Base-by-base conservation (phyloP, 768 basidiomycete genomes). In the Russula griseocarnosa region DNA sequence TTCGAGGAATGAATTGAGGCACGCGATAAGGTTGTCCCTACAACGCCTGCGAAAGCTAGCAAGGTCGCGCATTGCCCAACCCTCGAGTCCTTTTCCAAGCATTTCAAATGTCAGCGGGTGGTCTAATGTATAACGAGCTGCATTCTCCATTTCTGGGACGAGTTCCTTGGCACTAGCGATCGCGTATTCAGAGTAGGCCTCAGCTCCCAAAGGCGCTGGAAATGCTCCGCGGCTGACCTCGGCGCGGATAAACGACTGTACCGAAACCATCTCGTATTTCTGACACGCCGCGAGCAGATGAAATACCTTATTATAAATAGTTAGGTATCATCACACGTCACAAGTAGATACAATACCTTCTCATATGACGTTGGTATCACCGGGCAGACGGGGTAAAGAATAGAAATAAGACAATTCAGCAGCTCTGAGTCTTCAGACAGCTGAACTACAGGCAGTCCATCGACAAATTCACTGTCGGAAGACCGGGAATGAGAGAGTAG, bases 211-310 rank as follows among this genome's bases (percentile, higher is more conserved):
- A 6, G 26, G 49, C 49, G 26, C 49, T 13, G 49, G 49, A 50
- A 28, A 50, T 26, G 14, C 26, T 14, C 49, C 26, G 22, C 22
- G 7, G 14, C 16, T 34, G 52, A 53, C 32, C n/a, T 53, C 32
- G 11, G 34, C 34, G 3, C 53, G 53, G 36, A 65, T 65, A 9
- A 22, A 30, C 13, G 40, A 42, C 16, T 32, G 28, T 34, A 65
- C 44, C 40, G 42, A 36, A 22, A 8, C 42, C 63, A 73, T 69
- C 7, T 70, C 55, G 56, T 73, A 73, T 58, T 74, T 74, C 24
- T 55, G 38, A 3, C 65, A 67, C 1, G 69, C 68, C 2, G 61
- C 62, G 13, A 71, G 57, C n/a, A 67, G 55, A 22, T 16, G 32
- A n/a, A 57, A n/a, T 5, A 58, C 9, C 18, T 30, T 47, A 14